These are phyloP conservation scores for Pilasporangium apinafurcum DNA, from an alignment of 352 stramenopile genomes.

Conservation along the genomic window DNA sequence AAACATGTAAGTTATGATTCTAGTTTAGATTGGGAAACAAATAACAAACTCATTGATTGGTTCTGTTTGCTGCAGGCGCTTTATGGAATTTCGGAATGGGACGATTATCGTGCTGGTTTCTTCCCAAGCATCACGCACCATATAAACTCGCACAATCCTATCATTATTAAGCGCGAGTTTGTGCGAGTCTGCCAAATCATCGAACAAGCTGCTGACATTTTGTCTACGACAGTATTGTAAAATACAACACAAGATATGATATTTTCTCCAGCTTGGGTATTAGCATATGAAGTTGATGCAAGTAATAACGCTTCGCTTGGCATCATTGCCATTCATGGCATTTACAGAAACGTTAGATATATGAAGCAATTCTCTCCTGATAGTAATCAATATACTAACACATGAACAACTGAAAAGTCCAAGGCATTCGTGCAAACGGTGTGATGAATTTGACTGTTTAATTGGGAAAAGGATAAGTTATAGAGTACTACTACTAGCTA, in stretches of 20 bases:
- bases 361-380: no score
- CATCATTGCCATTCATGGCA: no score
- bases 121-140: slow-evolving; percentile 74
- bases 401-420: no score
- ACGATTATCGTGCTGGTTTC: slow-evolving; percentile 73
- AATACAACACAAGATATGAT: not conserved
- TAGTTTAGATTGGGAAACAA: not conserved
- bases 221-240: slow-evolving; percentile 49
- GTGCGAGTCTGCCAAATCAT: slow-evolving; percentile 74
- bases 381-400: no score
- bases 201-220: slow-evolving; percentile 65
- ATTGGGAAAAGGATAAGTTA: no score
- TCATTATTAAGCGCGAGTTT: slow-evolving; percentile 75
- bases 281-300: slow-evolving; percentile 6
- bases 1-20: slow-evolving; percentile 54
- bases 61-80: slow-evolving; percentile 26
- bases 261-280: no score
- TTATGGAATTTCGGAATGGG: slow-evolving; percentile 80
- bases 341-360: no score
- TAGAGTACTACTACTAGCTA: no score
- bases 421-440: no score
- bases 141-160: slow-evolving; percentile 54
- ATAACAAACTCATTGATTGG: not conserved
- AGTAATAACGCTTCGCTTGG: no score
- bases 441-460: no score